Conservation (phyloP, 345 rosid genomes). For the Bruguiera sexangula region DNA sequence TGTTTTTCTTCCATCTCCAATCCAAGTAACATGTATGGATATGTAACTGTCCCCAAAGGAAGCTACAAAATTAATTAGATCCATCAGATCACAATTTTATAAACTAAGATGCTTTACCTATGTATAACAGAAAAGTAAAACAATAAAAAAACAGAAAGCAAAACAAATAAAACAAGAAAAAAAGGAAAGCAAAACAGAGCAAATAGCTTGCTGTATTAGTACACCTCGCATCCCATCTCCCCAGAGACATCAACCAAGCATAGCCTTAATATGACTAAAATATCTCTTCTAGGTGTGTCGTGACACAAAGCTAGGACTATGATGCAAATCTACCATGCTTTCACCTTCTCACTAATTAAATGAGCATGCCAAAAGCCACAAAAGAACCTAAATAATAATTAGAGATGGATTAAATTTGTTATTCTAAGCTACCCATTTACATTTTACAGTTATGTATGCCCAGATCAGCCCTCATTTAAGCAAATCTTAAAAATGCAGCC, state of each 20-base stretch:
- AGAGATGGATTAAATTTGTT: too few species aligned
- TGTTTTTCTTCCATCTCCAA: constrained; percentile 44
- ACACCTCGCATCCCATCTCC: neutral
- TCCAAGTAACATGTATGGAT: constrained; percentile 6
- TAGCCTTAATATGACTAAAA: too few species aligned
- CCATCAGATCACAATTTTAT: constrained; percentile 1
- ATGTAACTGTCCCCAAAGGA: constrained; percentile 9
- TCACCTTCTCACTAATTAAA: neutral
- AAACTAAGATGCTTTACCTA: neutral
- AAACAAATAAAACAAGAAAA: neutral
- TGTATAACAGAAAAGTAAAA: neutral
- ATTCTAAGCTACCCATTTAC: too few species aligned
- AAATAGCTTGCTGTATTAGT: neutral
- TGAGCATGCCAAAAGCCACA: neutral
- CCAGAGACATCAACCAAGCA: too few species aligned
- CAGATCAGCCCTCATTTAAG: too few species aligned
- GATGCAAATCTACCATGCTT: neutral
- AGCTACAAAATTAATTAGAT: constrained; percentile 12
- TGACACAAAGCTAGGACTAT: neutral
- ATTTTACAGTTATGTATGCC: too few species aligned
- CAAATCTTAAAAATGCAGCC: too few species aligned
- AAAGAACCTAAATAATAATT: neutral
- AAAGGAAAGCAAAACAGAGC: neutral
- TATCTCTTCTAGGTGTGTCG: neutral
- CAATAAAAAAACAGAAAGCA: neutral